A percentile compares a stretch with the other conserved stretches of the same genome.
Conservation (phyloP, 495 filamentous ascomycete genomes). For the Baudoinia panamericana region DNA sequence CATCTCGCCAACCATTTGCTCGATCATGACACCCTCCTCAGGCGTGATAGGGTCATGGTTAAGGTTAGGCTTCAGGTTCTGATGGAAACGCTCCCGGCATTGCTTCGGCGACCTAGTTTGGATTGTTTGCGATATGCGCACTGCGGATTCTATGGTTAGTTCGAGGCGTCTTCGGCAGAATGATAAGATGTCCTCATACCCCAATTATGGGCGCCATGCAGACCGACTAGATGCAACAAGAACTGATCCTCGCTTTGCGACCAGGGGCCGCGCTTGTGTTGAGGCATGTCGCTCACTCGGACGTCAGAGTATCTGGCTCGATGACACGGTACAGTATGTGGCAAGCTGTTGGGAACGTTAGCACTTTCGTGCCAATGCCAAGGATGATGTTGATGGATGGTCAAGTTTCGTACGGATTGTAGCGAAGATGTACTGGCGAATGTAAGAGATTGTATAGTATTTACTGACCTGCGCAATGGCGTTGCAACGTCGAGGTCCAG, state of each 20-base stretch:
- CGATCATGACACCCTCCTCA: slow-evolving; percentile 75
- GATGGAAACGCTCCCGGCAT: slow-evolving; percentile 88
- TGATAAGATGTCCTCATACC: too few relatives aligned
- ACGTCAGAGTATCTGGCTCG: neutral
- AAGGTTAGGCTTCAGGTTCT: slow-evolving; percentile 82
- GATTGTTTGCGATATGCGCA: slow-evolving; percentile 67
- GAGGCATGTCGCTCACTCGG: slow-evolving; percentile 20
- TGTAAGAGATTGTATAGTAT: too few relatives aligned
- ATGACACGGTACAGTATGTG: neutral
- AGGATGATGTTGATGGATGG: too few relatives aligned
- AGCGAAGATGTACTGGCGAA: too few relatives aligned
- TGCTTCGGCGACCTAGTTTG: slow-evolving; percentile 80
- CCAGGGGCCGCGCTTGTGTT: slow-evolving; percentile 78
- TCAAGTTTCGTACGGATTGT: too few relatives aligned
- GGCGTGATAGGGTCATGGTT: slow-evolving; percentile 86
- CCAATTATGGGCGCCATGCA: slow-evolving; percentile 80
- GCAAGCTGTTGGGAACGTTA: neutral
- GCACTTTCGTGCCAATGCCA: too few relatives aligned
- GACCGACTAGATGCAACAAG: slow-evolving; percentile 59
- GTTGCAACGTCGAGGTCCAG: too few relatives aligned
- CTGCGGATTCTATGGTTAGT: too few relatives aligned
- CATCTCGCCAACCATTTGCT: slow-evolving; percentile 64
- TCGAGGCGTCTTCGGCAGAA: too few relatives aligned
- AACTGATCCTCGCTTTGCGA: slow-evolving; percentile 64
- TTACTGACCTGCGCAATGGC: too few relatives aligned